phyloP scores from a whole-genome alignment of 2,329 filamentous ascomycete genomes.

The Xylaria sp. region DNA sequence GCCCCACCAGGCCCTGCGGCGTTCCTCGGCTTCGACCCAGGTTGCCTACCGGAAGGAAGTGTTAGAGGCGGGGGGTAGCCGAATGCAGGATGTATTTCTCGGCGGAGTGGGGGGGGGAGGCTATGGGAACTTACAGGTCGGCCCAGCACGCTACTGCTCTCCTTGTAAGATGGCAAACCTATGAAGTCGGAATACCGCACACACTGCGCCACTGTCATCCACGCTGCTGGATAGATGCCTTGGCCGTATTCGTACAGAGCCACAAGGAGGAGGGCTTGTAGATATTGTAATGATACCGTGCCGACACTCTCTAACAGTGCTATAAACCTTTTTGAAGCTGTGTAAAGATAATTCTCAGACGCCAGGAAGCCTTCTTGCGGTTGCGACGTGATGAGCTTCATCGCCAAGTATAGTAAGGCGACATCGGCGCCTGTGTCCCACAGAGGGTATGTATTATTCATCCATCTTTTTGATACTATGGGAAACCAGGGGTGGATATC shows the following conservation, averaged over 20 bases:
- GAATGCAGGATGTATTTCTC: background rate
- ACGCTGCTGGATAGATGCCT: constrained; percentile 53
- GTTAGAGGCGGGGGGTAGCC: background rate
- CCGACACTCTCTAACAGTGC: constrained; percentile 46
- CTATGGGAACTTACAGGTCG: constrained; percentile 33
- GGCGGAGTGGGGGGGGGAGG: background rate
- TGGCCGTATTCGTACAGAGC: constrained; percentile 53
- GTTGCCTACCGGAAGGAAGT: constrained; percentile 37
- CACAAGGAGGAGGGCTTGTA: constrained; percentile 51
- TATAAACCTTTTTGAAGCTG: constrained; percentile 47
- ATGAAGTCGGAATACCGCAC: constrained; percentile 49
- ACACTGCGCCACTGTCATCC: constrained; percentile 50
- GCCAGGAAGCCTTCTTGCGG: constrained; percentile 40
- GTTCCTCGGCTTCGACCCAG: constrained; percentile 52
- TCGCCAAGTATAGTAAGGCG: constrained; percentile 50
- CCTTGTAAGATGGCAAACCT: constrained; percentile 43
- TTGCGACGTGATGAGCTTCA: constrained; percentile 48
- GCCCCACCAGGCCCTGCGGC: constrained; percentile 51
- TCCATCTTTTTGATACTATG: constrained; percentile 49
- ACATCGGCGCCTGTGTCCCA: constrained; percentile 50
- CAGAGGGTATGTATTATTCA: constrained; percentile 45
- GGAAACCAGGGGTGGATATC: constrained; percentile 52
- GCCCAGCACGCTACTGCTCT: constrained; percentile 43
- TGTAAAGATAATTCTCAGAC: constrained; percentile 44
- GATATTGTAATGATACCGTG: constrained; percentile 44